Conservation (phyloP, 2,329 filamentous ascomycete species). For the Claviceps pusilla region DNA sequence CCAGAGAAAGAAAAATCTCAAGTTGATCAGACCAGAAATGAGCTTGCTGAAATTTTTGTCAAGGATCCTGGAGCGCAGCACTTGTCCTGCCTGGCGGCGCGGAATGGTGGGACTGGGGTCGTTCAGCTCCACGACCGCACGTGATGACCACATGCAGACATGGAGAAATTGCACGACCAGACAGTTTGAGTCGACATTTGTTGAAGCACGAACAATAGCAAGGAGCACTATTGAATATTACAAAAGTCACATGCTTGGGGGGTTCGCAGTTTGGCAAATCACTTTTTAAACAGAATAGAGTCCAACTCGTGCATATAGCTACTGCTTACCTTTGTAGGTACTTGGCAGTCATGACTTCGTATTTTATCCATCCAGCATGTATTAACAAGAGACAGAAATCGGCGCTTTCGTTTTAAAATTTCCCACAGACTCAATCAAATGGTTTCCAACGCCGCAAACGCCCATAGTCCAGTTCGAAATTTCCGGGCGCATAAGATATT, state of each 20-base stretch:
- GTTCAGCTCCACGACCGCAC: neutral
- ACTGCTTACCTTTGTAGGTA: no score
- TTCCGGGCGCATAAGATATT: neutral
- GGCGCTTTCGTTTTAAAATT: neutral
- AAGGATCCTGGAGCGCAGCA: neutral
- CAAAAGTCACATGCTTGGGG: no score
- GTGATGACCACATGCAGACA: neutral
- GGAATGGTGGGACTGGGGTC: neutral
- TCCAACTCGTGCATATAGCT: neutral
- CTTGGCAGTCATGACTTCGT: neutral
- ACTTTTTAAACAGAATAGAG: no score
- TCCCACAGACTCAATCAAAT: neutral
- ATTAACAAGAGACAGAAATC: neutral
- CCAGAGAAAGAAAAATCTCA: no score
- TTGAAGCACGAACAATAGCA: no score
- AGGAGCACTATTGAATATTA: no score
- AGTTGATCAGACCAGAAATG: no score
- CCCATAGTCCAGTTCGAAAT: neutral
- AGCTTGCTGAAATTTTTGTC: neutral
- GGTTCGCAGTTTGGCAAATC: no score
- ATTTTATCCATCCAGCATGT: neutral
- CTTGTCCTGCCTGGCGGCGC: no score
- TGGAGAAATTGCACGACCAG: no score
- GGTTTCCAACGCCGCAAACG: constrained; percentile 1
- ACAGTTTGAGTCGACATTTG: no score